These are phyloP conservation scores for Scedosporium aurantiacum DNA, from an alignment of 2,329 filamentous ascomycete genomes.

Conservation along the genomic window DNA sequence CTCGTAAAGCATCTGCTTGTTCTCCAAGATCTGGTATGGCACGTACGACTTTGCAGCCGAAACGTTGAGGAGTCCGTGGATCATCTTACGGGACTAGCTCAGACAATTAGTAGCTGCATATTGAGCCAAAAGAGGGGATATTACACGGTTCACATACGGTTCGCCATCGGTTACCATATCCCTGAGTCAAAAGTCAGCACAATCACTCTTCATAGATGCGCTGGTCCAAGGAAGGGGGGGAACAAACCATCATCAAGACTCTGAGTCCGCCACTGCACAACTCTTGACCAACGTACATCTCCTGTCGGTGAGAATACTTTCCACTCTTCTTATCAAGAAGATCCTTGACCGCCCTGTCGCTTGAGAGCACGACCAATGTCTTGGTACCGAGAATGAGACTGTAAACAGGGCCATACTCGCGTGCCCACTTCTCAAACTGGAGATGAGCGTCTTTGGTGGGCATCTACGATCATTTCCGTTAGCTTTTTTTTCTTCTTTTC, in stretches of 20 bases:
- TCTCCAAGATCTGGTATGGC: constrained; percentile 26
- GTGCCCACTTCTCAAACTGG: constrained; percentile 40
- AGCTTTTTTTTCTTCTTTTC: neutral
- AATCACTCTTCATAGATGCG: neutral
- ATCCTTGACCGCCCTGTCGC: constrained; percentile 34
- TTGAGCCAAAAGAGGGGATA: neutral
- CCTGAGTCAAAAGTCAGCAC: neutral
- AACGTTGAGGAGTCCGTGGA: constrained; percentile 28
- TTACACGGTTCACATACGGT: neutral
- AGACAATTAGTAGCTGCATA: neutral
- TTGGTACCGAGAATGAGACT: constrained; percentile 38
- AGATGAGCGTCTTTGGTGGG: constrained; percentile 28
- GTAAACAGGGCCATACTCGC: constrained; percentile 39
- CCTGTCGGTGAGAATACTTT: constrained; percentile 5
- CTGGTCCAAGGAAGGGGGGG: neutral
- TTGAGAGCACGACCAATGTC: constrained; percentile 34
- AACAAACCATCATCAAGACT: constrained; percentile 17
- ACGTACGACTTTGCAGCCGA: constrained; percentile 28
- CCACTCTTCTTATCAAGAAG: constrained; percentile 31
- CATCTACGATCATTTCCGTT: constrained; percentile 16
- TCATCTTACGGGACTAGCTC: constrained; percentile 14
- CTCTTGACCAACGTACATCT: constrained; percentile 17
- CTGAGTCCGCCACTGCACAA: constrained; percentile 19
- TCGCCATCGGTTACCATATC: neutral
- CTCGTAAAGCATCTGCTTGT: constrained; percentile 32